phyloP scores from a whole-genome alignment of 2,329 filamentous ascomycete species.

The Tolypocladium tundrense region DNA sequence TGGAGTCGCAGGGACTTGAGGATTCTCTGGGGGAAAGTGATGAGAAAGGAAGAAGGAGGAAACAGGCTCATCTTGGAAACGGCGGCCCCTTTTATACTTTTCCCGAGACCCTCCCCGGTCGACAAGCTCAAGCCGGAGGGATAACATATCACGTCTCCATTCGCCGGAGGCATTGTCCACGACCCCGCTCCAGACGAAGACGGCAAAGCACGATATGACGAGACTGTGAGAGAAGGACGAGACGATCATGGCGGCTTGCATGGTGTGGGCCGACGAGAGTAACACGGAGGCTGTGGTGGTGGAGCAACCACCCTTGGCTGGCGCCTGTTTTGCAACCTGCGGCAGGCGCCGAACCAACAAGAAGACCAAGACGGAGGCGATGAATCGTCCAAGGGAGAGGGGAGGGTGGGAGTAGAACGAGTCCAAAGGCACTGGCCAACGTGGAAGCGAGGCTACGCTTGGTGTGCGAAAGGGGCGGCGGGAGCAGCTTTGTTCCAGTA shows the following conservation, averaged over 20 bases:
- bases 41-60: constrained; percentile 45
- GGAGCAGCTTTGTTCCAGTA: not conserved
- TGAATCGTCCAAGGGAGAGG: constrained; percentile 7
- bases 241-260: constrained; percentile 24
- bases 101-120: constrained; percentile 25
- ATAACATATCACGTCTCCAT: constrained; percentile 34
- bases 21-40: constrained; percentile 13
- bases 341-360: constrained; percentile 4
- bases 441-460: not conserved
- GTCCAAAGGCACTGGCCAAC: constrained; percentile 6
- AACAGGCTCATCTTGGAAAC: constrained; percentile 31
- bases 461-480: not conserved
- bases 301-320: constrained; percentile 7
- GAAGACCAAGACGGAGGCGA: constrained; percentile 1
- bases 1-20: not conserved
- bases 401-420: constrained; percentile 12
- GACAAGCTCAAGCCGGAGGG: constrained; percentile 24
- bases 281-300: constrained; percentile 12
- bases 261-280: constrained; percentile 21
- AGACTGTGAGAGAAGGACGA: constrained; percentile 14
- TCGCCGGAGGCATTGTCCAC: constrained; percentile 24
- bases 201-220: constrained; percentile 18
- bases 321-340: not conserved
- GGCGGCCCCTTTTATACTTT: constrained; percentile 55
- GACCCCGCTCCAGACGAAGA: constrained; percentile 30